A percentile compares a stretch with the other conserved stretches of the same genome.
Conservation (phyloP, 176 grass and related monocot genomes). For the Juncus effusus region DNA sequence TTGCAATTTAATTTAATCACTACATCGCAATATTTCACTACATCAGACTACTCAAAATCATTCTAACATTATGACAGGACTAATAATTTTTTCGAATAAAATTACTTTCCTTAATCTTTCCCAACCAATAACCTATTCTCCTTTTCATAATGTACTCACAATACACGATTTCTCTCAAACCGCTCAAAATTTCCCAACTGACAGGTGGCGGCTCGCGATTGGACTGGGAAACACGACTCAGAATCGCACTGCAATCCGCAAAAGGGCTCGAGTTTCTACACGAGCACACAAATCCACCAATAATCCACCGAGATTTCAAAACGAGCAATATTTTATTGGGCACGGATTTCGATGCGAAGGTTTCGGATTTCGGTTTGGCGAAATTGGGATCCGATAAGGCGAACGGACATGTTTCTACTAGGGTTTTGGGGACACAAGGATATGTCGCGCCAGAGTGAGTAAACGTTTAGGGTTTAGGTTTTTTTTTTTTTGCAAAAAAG, state of each 20-base stretch:
- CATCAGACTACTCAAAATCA: too few species aligned
- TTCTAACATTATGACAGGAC: too few species aligned
- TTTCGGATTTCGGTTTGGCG: slow-evolving; percentile 96
- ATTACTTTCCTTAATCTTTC: too few species aligned
- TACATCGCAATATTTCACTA: too few species aligned
- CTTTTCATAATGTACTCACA: too few species aligned
- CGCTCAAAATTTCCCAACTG: too few species aligned
- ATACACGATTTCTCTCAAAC: too few species aligned
- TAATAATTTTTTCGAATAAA: too few species aligned
- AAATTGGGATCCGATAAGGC: slow-evolving; percentile 95
- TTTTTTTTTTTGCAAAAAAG: too few species aligned
- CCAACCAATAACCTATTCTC: too few species aligned
- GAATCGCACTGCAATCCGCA: slow-evolving; percentile 93
- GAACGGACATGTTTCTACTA: slow-evolving; percentile 91
- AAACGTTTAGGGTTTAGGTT: not conserved
- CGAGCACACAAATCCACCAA: slow-evolving; percentile 71
- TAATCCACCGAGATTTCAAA: slow-evolving; percentile 98
- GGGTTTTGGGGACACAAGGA: slow-evolving; percentile 91
- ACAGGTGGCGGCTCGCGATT: slow-evolving; percentile 71
- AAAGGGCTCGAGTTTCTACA: slow-evolving; percentile 98
- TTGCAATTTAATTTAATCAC: too few species aligned
- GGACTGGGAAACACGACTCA: slow-evolving; percentile 85
- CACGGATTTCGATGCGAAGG: slow-evolving; percentile 79
- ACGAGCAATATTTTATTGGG: slow-evolving; percentile 98
- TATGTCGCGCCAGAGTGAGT: slow-evolving; percentile 96